Evolutionary conservation across 441 rosid species (phyloP).

Genomic region (Theobroma grandiflorum): DNA sequence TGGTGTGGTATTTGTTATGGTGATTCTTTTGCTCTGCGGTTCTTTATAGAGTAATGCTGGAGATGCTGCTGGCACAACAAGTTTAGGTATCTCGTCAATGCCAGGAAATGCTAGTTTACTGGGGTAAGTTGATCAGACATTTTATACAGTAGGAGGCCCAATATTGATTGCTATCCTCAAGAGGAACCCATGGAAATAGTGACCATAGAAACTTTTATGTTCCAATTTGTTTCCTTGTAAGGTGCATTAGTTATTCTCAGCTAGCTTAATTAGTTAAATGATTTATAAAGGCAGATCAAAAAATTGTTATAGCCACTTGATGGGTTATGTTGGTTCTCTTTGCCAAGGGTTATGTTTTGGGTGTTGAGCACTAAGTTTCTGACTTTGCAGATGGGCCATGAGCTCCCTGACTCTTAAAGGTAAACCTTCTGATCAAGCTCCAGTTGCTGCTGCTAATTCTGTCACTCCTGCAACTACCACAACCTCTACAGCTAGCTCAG

Average conservation of each 20-base stretch:
- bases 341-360: constrained; percentile 2
- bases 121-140: constrained; percentile 63
- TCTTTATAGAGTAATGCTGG: constrained; percentile 64
- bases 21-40: constrained; percentile 32
- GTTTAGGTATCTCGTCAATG: constrained; percentile 68
- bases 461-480: constrained; percentile 53
- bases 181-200: neutral
- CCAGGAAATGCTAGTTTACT: constrained; percentile 93
- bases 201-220: neutral
- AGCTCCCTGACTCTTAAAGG: constrained; percentile 98
- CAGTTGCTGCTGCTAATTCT: constrained; percentile 68
- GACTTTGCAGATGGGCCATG: constrained; percentile 90
- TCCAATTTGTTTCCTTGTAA: constrained; percentile 4
- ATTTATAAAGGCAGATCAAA: constrained; percentile 1
- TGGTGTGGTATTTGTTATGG: neutral
- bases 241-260: neutral
- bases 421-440: constrained; percentile 85
- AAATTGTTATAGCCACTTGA: neutral
- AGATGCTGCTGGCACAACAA: constrained; percentile 54
- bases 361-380: constrained; percentile 8
- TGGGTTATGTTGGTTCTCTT: neutral
- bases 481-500: constrained; percentile 68
- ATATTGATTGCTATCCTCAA: constrained; percentile 8
- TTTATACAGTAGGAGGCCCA: neutral
- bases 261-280: constrained; percentile 6